A percentile compares a stretch with the other conserved stretches of the same genome.
phyloP scores from a whole-genome alignment of 75 land plant genomes.

The Adiantum capillusveneris region DNA sequence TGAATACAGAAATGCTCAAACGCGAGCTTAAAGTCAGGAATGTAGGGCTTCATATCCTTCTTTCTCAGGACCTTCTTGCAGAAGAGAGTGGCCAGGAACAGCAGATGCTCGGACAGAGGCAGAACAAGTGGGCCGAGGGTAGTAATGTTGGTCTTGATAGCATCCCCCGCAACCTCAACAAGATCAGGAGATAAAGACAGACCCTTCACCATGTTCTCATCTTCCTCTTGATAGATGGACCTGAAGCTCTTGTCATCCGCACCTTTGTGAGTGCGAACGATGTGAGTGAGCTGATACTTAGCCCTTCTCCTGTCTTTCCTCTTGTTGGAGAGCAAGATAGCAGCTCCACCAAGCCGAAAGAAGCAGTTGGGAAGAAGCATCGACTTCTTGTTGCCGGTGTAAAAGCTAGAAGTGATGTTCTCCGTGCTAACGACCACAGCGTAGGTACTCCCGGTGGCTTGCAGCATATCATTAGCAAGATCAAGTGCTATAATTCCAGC shows the following conservation, averaged over 20 bases:
- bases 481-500: constrained; percentile 58
- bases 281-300: constrained; percentile 67
- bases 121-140: constrained; percentile 66
- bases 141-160: constrained; percentile 61
- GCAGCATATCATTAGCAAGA: constrained; percentile 49
- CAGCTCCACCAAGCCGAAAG: constrained; percentile 84
- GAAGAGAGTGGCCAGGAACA: constrained; percentile 30
- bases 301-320: constrained; percentile 31
- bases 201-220: constrained; percentile 57
- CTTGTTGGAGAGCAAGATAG: constrained; percentile 60
- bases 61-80: constrained; percentile 18
- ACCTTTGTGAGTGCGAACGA: constrained; percentile 51
- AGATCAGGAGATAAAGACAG: constrained; percentile 69
- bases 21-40: constrained; percentile 72
- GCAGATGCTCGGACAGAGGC: constrained; percentile 41
- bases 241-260: constrained; percentile 47
- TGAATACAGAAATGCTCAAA: constrained; percentile 52
- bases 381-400: constrained; percentile 52
- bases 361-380: constrained; percentile 86
- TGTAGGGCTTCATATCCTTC: constrained; percentile 55
- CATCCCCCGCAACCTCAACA: constrained; percentile 59
- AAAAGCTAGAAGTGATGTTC: constrained; percentile 77
- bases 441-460: constrained; percentile 27
- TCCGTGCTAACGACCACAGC: constrained; percentile 76
- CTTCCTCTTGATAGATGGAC: constrained; percentile 77